Conservation (phyloP, 371 early-diverging fungal species). For the Apophysomyces trapeziformis region DNA sequence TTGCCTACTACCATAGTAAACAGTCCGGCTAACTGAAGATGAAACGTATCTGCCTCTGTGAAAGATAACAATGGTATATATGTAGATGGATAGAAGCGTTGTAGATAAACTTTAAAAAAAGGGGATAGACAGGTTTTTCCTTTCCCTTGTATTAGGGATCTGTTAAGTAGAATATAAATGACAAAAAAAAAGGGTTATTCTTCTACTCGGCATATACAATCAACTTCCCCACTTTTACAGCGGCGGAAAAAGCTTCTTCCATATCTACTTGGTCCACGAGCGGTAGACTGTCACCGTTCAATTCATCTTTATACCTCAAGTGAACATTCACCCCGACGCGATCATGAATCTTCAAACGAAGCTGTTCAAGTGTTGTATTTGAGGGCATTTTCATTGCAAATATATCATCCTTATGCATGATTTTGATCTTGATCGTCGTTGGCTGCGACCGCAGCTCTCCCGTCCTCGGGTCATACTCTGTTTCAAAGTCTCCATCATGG, state of each 20-base stretch:
- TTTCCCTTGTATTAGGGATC: too few relatives aligned
- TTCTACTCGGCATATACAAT: constrained; percentile 43
- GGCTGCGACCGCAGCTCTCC: constrained; percentile 4
- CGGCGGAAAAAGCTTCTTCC: constrained; percentile 44
- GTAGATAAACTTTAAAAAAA: too few relatives aligned
- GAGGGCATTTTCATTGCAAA: constrained; percentile 76
- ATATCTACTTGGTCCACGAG: constrained; percentile 32
- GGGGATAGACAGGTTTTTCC: too few relatives aligned
- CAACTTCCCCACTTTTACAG: constrained; percentile 47
- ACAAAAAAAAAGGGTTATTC: neutral
- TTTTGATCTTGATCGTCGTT: constrained; percentile 67
- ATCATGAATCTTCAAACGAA: constrained; percentile 63
- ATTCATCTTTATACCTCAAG: constrained; percentile 35
- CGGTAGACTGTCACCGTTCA: constrained; percentile 29
- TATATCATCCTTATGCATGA: constrained; percentile 71
- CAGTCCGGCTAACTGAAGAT: too few relatives aligned
- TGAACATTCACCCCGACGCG: constrained; percentile 53
- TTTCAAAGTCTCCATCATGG: constrained; percentile 71
- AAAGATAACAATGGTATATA: too few relatives aligned
- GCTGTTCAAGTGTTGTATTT: constrained; percentile 54
- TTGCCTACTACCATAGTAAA: too few relatives aligned
- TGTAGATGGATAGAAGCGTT: too few relatives aligned
- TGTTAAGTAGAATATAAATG: too few relatives aligned
- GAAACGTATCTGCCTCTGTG: too few relatives aligned
- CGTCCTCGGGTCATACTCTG: constrained; percentile 43